These are phyloP conservation scores for Corchorus capsularis DNA, from an alignment of 345 rosid species.

Conservation along the genomic window DNA sequence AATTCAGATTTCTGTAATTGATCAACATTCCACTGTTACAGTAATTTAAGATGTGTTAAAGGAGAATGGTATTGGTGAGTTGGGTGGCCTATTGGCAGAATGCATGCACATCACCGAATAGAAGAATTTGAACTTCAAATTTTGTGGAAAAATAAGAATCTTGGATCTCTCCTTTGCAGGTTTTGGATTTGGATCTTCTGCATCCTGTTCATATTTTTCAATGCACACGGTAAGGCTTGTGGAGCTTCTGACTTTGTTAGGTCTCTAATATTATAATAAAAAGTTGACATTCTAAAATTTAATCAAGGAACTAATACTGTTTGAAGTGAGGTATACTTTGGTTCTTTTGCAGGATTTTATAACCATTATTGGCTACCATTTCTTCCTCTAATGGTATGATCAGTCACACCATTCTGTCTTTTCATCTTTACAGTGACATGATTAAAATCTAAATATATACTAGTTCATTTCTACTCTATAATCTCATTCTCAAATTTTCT, in stretches of 20 bases:
- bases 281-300: not conserved
- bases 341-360: slow-evolving; percentile 28
- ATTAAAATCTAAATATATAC: not conserved
- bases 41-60: not conserved
- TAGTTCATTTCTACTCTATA: too few relatives aligned
- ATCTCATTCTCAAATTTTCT: not conserved
- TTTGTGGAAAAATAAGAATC: not conserved
- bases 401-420: not conserved
- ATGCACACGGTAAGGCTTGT: slow-evolving; percentile 27
- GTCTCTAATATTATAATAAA: not conserved
- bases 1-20: not conserved
- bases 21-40: not conserved
- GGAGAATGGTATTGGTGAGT: not conserved
- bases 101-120: too few relatives aligned
- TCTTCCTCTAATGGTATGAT: slow-evolving; percentile 29
- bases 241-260: not conserved
- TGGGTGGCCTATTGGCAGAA: not conserved
- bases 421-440: not conserved
- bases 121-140: not conserved
- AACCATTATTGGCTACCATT: slow-evolving; percentile 34
- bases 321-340: not conserved
- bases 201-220: slow-evolving; percentile 31
- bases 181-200: slow-evolving; percentile 34
- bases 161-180: slow-evolving; percentile 22
- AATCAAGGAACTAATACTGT: too few relatives aligned